These are phyloP conservation scores for Globisporangium ultimum DNA, from an alignment of 352 stramenopile species.

Conservation along the genomic window DNA sequence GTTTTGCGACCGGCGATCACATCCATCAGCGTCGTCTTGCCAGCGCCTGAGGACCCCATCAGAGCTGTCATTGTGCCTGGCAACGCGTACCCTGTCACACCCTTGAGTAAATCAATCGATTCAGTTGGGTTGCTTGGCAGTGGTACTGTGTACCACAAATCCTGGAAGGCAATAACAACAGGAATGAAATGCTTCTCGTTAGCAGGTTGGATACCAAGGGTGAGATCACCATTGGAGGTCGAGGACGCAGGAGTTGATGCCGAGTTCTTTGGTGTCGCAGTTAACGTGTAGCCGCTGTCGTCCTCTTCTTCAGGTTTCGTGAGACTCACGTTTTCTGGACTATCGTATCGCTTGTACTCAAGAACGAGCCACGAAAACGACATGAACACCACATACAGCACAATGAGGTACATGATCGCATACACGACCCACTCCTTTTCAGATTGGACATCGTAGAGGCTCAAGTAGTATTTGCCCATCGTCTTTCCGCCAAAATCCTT, in stretches of 20 bases:
- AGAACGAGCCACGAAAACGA: conserved; percentile 41
- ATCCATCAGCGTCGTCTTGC: conserved; percentile 95
- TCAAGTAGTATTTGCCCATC: too few species aligned
- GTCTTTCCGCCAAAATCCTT: conserved; percentile 23
- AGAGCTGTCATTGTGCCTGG: conserved; percentile 65
- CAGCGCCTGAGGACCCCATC: conserved; percentile 72
- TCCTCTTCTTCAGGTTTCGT: too few species aligned
- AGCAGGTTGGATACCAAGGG: conserved; percentile 13
- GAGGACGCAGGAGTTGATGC: too few species aligned
- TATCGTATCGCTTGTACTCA: conserved; percentile 60
- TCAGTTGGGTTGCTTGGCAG: conserved; percentile 25
- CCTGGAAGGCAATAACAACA: conserved; percentile 49
- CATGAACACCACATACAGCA: conserved; percentile 54
- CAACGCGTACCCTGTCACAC: conserved; percentile 47
- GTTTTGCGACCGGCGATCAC: too few species aligned
- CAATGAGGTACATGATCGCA: conserved; percentile 42
- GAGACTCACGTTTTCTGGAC: conserved; percentile 40
- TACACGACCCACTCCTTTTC: conserved; percentile 40
- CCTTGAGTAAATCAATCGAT: conserved; percentile 46
- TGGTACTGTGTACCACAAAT: conserved; percentile 58
- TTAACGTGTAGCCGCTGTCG: conserved; percentile 9
- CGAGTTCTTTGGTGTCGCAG: conserved; percentile 20
- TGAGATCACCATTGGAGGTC: too few species aligned
- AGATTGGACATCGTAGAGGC: conserved; percentile 42
- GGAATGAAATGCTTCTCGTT: conserved; percentile 29